Evolutionary conservation across 768 basidiomycete species (phyloP).

Genomic region (Lentinula lateritia): DNA sequence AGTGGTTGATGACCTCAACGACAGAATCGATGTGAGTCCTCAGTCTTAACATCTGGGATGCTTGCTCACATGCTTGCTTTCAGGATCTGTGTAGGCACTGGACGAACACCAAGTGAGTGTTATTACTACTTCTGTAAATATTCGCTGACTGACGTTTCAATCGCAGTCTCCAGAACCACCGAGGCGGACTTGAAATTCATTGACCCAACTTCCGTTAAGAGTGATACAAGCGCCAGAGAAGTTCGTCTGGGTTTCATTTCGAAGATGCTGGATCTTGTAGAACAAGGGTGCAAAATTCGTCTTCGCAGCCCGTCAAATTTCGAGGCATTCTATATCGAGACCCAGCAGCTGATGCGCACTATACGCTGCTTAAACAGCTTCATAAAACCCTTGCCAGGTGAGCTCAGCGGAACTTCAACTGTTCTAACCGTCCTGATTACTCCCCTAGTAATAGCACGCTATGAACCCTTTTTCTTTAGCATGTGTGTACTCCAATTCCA

Average conservation of each 20-base stretch:
- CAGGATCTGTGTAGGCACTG: slow-evolving; percentile 38
- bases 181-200: slow-evolving; percentile 24
- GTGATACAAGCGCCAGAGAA: slow-evolving; percentile 20
- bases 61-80: neutral
- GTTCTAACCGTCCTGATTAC: slow-evolving; percentile 12
- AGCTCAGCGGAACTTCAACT: slow-evolving; percentile 2
- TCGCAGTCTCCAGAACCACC: slow-evolving; percentile 24
- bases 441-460: slow-evolving; percentile 32
- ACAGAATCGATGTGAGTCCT: slow-evolving; percentile 32
- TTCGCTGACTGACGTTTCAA: neutral
- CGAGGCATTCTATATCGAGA: slow-evolving; percentile 26
- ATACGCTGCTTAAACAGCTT: slow-evolving; percentile 32
- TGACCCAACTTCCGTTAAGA: slow-evolving; percentile 15
- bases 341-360: slow-evolving; percentile 22
- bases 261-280: slow-evolving; percentile 27
- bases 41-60: neutral
- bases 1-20: slow-evolving; percentile 35
- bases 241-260: slow-evolving; percentile 30
- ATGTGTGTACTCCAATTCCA: slow-evolving; percentile 36
- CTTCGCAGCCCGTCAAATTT: slow-evolving; percentile 21
- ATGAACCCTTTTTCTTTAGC: slow-evolving; percentile 36
- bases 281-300: slow-evolving; percentile 24
- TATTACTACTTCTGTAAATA: no score
- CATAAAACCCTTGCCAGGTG: slow-evolving; percentile 32
- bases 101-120: slow-evolving; percentile 22